Base-by-base conservation (phyloP, 129 eudicot genomes). In the Kitagawia praeruptora region DNA sequence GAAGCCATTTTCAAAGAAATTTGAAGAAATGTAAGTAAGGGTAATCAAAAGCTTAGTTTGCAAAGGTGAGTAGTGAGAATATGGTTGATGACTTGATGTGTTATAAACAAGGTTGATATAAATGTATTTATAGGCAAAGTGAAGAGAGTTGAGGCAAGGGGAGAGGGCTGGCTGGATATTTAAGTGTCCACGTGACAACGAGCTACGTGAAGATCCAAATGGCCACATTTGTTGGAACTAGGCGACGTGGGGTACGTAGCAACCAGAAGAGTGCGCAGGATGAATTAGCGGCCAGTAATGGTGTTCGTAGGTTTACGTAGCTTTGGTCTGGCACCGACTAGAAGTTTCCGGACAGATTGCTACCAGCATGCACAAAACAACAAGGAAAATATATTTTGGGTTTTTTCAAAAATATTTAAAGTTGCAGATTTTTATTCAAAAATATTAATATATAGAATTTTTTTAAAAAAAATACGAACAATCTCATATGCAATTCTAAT, bases 161-260 rank as follows among this genome's bases (percentile, higher is more conserved):
- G 80, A 80, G 80, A 81, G 77, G 74, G 14, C 16, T 89, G 74
- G 14, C 16, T 89, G 97, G 97, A 86, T 86, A 87, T 39, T 84
- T 77, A 42, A 31, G 66, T 78, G 80, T 85, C 93, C 97, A 91
- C 97, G 97, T 15, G 74, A 25, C 15, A 23, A 4, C 5, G 74
- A 0, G 74, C 19, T 38, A 38, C 75, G 75, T 70, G 75, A 70
- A 3, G 3, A 14, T 23, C 18, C 27, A 70, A 37, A 58, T 70
- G 75, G 44, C 75, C 75, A 70, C 76, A 38, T 28, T 5, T 54
- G 75, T 16, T 42, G 47, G 86, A 39, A 8, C 10, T 13, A 0
- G 25, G 42, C 39, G 75, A 70, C 75, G 75, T 70, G 75, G 46
- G 5, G 14, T 18, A 16, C 27, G 69, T 9, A n/a, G 34, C 13